Percentiles rank a stretch among this genome's conserved stretches.
These are phyloP conservation scores for Dittrichia graveolens DNA, from an alignment of 129 eudicot genomes.

Conservation along the genomic window DNA sequence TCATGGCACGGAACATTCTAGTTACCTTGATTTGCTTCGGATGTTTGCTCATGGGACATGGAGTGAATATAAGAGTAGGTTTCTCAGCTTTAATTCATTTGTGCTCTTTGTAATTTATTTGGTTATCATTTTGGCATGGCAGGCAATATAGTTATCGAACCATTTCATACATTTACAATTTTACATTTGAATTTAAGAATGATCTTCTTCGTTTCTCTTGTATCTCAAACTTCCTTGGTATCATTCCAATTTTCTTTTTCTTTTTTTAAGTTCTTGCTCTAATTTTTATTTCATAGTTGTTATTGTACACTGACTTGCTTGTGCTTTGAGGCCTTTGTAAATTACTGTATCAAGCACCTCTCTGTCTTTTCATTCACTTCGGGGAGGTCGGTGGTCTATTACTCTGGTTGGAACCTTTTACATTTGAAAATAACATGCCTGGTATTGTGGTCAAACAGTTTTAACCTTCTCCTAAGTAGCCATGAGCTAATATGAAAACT, in stretches of 20 bases:
- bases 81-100: not conserved
- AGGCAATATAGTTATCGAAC: not conserved
- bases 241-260: not conserved
- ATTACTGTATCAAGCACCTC: no score
- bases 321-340: no score
- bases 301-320: no score
- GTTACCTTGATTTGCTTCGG: conserved; percentile 69
- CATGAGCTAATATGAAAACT: conserved; percentile 14
- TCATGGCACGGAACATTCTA: conserved; percentile 64
- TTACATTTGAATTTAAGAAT: not conserved
- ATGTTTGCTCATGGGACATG: conserved; percentile 92
- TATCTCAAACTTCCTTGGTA: not conserved
- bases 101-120: not conserved
- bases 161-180: not conserved
- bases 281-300: no score
- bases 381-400: no score
- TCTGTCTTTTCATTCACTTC: no score
- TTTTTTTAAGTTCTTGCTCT: no score
- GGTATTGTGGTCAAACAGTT: no score
- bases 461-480: not conserved
- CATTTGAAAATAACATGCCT: no score
- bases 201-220: conserved; percentile 15
- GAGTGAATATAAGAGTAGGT: conserved; percentile 89
- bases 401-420: no score
- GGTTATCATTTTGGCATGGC: not conserved